Base-by-base conservation (phyloP, 2,329 filamentous ascomycete species). In the Xylaria sp. region DNA sequence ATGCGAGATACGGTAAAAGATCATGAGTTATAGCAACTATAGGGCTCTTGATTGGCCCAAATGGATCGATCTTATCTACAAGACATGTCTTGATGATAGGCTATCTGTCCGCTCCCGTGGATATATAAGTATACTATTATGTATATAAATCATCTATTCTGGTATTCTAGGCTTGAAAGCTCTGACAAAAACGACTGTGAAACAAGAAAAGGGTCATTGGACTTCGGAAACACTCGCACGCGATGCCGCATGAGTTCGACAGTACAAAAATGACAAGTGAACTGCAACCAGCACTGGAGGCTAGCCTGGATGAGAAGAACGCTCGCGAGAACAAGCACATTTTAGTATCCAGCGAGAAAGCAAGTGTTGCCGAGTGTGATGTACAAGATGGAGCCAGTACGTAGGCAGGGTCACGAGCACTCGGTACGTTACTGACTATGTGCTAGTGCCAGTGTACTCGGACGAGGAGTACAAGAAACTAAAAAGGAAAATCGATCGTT, bases 401-500 rank as follows among this genome's bases (percentile, higher is more conserved):
- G 73, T 64, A 18, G 15, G 45, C n/a, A 61, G 28, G n/a, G 43
- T 41, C 23, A 48, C 23, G 34, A 57, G 34, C 25, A 25, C 30
- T n/a, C 23, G 13, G 25, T 12, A 56, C 18, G 25, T 36, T 58
- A 30, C 45, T 58, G 56, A 58, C 41, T 36, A 34, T n/a, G 23
- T 59, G 39, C 8, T 45, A 67, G 65, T 57, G 30, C 57, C 53
- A 18, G 39, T 63, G 64, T 81, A 80, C 65, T 78, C 80, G 2
- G 78, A 80, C 0, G 77, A 81, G 46, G 70, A 82, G 63, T 82
- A 80, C 66, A 78, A 76, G 60, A 78, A 75, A 50, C 71, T 82
- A 13, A 79, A 78, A 70, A 73, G 75, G 34, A 84, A 84, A 69
- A 78, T 82, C 20, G 83, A 84, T 68, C 76, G 76, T n/a, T 83